These are phyloP conservation scores for Vigna mungo DNA, from an alignment of 306 rosid species.

Conservation along the genomic window DNA sequence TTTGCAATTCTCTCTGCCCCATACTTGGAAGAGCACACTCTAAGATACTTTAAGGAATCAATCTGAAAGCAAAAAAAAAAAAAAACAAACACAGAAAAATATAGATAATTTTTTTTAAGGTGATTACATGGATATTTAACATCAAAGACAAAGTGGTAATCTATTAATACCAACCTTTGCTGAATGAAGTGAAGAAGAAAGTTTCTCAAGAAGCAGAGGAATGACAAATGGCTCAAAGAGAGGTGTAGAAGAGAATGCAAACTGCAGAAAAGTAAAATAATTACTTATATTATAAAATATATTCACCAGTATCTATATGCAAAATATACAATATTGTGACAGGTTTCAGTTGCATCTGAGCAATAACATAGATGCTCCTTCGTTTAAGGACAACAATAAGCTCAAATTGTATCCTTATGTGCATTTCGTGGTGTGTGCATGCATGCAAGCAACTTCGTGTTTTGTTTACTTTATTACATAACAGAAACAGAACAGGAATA, in stretches of 20 bases:
- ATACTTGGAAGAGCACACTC: slow-evolving; percentile 65
- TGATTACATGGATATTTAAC: slow-evolving; percentile 20
- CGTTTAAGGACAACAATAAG: slow-evolving; percentile 12
- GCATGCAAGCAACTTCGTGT: not conserved
- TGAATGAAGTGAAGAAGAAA: slow-evolving; percentile 75
- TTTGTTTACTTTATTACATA: slow-evolving; percentile 16
- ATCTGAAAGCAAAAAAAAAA: slow-evolving; percentile 59
- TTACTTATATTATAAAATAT: slow-evolving; percentile 29
- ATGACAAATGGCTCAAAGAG: slow-evolving; percentile 83
- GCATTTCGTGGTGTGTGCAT: not conserved
- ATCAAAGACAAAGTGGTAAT: slow-evolving; percentile 35
- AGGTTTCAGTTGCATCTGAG: slow-evolving; percentile 32
- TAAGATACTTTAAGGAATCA: slow-evolving; percentile 91
- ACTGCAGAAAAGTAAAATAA: slow-evolving; percentile 60
- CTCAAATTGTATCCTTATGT: not conserved
- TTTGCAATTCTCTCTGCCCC: slow-evolving; percentile 86
- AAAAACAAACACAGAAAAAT: slow-evolving; percentile 39
- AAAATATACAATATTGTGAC: slow-evolving; percentile 41
- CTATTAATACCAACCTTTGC: slow-evolving; percentile 76
- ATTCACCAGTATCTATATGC: slow-evolving; percentile 15
- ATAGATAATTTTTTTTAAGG: not conserved
- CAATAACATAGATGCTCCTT: slow-evolving; percentile 34
- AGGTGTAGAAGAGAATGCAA: slow-evolving; percentile 78
- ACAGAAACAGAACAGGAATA: slow-evolving; percentile 28
- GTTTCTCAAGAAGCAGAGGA: slow-evolving; percentile 92